Evolutionary conservation across 2,329 filamentous ascomycete genomes (phyloP).

Genomic region (Alternaria angustiovoidea): DNA sequence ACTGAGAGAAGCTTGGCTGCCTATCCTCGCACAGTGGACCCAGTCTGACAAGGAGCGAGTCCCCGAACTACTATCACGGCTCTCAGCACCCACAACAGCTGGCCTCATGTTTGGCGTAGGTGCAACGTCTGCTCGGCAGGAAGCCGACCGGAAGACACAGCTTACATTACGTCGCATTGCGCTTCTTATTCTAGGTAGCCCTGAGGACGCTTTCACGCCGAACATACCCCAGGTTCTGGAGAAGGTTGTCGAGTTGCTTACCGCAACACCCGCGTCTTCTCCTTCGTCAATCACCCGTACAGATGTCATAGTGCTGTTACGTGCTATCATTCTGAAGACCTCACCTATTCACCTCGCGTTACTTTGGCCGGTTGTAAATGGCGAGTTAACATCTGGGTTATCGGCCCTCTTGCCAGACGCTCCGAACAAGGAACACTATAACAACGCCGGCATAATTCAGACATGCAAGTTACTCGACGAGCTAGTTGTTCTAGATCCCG

Average conservation of each 20-base stretch:
- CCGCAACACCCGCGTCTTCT: conserved; percentile 84
- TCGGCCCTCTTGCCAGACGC: conserved; percentile 75
- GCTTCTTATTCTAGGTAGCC: conserved; percentile 78
- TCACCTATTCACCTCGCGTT: conserved; percentile 81
- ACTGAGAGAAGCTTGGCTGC: conserved; percentile 79
- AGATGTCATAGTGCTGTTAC: conserved; percentile 88
- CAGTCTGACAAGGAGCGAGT: conserved; percentile 88
- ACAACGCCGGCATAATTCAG: conserved; percentile 79
- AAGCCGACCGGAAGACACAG: conserved; percentile 92
- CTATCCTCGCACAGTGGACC: conserved; percentile 83
- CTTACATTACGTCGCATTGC: conserved; percentile 85
- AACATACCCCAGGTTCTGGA: conserved; percentile 78
- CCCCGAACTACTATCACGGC: conserved; percentile 77
- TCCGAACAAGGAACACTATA: conserved; percentile 76
- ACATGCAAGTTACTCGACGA: conserved; percentile 93
- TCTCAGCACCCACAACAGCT: conserved; percentile 86
- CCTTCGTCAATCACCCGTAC: conserved; percentile 89
- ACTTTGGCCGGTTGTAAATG: conserved; percentile 89
- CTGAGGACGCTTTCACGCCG: conserved; percentile 79
- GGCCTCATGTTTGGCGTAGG: conserved; percentile 99
- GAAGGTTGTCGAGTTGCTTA: conserved; percentile 85
- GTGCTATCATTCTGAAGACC: conserved; percentile 80
- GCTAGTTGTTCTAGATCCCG: conserved; percentile 83
- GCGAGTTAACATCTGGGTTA: conserved; percentile 82
- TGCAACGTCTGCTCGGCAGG: conserved; percentile 89